Base-by-base conservation (phyloP, 257 asterid species). In the Lycium barbarum region DNA sequence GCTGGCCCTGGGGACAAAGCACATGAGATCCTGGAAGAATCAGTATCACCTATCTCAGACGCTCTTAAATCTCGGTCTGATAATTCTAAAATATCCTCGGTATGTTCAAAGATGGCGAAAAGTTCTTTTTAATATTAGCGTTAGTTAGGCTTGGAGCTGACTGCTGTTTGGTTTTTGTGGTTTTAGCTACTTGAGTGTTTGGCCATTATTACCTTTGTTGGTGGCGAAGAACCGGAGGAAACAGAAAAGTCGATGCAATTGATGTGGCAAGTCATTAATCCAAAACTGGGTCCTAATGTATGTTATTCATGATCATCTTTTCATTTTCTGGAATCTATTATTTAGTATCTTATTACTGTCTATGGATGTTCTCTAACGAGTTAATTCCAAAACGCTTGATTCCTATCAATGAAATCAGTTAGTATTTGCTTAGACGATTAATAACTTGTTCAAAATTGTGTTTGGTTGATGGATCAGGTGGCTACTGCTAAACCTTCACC, bases 261-360 rank as follows among this genome's bases (percentile, higher is more conserved):
- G 80, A 90, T 94, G 96, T 97, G 99, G 99, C 99, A 94, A 88
- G 90, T 94, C 88, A 95, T 93, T 88, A 95, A 92, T 85, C 98
- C 98, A 4, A 97, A 97, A 91, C 84, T 92, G 92, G 98, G 99
- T 79, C 88, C 98, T 58, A 97, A 94, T 90, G 99, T 97, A 93
- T 71, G 99, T 83, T 14, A 70, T 62, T 61, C 22, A 62, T 9
- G 26, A 38, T 66, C 65, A 78, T 78, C 33, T 26, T 78, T 76
- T 78, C 26, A 14, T 55, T 80, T 80, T n/a, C 12, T 72, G 47
- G 20, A 78, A 26, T 78, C 26, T 15, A 15, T 26, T 38, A 7
- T 13, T 43, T n/a, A 33, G 33, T 36, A 14, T 53, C 36, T 54
- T 55, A 35, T 35, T 58, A 68, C 13, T 66, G 81, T 84, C 40